Evolutionary conservation across 805 yeast species (phyloP).

Genomic region (Kodamaea neixiangensis): DNA sequence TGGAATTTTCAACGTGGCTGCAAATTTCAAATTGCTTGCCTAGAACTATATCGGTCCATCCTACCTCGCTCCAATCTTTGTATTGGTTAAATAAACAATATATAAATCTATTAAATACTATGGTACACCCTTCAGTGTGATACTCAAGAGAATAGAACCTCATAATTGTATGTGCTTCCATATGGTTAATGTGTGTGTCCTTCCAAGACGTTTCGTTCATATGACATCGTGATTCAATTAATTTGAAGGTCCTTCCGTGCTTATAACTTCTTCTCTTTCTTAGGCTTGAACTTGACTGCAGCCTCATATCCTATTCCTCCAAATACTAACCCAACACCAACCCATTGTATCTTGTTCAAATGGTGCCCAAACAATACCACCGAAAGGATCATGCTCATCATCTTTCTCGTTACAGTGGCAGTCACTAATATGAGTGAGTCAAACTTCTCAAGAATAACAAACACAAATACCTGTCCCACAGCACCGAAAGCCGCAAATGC

Average conservation of each 20-base stretch:
- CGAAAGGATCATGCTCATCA: slow-evolving; percentile 91
- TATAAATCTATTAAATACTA: neutral
- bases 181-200: too few species aligned
- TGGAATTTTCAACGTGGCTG: neutral
- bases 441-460: slow-evolving; percentile 76
- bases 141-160: too few species aligned
- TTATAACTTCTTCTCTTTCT: slow-evolving; percentile 2
- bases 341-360: slow-evolving; percentile 67
- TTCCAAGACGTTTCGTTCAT: too few species aligned
- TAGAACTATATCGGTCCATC: neutral
- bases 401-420: slow-evolving; percentile 93
- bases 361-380: slow-evolving; percentile 85
- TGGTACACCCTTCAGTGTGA: neutral
- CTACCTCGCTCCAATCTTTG: neutral
- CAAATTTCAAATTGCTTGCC: neutral
- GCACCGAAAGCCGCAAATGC: slow-evolving; percentile 81
- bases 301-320: slow-evolving; percentile 87
- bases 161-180: too few species aligned
- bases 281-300: slow-evolving; percentile 23
- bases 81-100: neutral
- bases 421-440: slow-evolving; percentile 86
- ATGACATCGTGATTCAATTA: too few species aligned
- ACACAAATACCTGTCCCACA: slow-evolving; percentile 92
- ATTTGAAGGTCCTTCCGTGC: too few species aligned
- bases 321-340: slow-evolving; percentile 78